phyloP scores from a whole-genome alignment of 2,329 filamentous ascomycete species.

The Ophioceras dolichostomum region DNA sequence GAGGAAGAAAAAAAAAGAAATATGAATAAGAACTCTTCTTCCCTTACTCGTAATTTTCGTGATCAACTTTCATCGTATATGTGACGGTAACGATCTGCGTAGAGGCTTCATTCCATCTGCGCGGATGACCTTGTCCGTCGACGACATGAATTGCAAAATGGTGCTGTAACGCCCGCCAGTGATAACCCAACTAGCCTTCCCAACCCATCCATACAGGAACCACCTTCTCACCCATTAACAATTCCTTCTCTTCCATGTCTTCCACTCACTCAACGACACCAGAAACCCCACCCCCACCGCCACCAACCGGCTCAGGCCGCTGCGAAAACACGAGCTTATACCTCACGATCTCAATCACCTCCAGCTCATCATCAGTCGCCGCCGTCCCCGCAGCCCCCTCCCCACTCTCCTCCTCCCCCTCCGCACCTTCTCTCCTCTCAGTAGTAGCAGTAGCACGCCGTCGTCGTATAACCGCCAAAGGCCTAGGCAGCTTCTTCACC shows the following conservation, averaged over 20 bases:
- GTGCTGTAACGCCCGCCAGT: too few relatives aligned
- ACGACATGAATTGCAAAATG: too few relatives aligned
- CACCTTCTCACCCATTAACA: too few relatives aligned
- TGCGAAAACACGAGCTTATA: constrained; percentile 77
- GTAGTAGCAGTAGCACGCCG: constrained; percentile 29
- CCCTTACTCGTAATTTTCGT: too few relatives aligned
- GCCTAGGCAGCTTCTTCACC: constrained; percentile 71
- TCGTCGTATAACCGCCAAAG: constrained; percentile 66
- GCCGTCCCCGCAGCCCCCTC: constrained; percentile 24
- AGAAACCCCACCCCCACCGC: too few relatives aligned
- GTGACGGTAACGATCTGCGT: too few relatives aligned
- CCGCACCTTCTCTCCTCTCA: constrained; percentile 15
- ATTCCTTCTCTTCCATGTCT: not conserved
- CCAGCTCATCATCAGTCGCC: constrained; percentile 45
- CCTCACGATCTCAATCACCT: constrained; percentile 78
- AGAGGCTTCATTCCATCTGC: too few relatives aligned
- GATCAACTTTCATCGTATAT: too few relatives aligned
- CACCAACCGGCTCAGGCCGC: constrained; percentile 72
- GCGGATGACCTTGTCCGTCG: too few relatives aligned
- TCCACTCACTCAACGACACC: not conserved
- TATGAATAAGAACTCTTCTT: not conserved
- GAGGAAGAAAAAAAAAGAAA: not conserved
- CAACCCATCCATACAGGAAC: too few relatives aligned
- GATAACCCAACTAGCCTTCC: too few relatives aligned
- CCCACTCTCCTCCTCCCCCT: constrained; percentile 19